phyloP scores from a whole-genome alignment of 106 monocot species.

The Dendrobium catenatum region DNA sequence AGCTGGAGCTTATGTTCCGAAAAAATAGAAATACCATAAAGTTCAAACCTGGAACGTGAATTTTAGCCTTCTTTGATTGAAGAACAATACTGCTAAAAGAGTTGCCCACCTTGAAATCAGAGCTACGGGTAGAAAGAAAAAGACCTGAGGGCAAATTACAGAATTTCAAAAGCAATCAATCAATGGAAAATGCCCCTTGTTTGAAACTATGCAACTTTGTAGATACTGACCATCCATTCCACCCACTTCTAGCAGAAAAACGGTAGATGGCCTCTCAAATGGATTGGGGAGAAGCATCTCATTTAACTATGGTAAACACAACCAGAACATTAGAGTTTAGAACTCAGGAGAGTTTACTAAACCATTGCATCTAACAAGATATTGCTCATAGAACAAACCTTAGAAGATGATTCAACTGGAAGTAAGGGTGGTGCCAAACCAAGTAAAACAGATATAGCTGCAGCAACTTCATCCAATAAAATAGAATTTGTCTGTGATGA shows the following conservation, averaged over 20 bases:
- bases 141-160: conserved; percentile 16
- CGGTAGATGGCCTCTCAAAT: conserved; percentile 69
- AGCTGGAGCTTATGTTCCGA: not conserved
- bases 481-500: conserved; percentile 1
- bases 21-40: not conserved
- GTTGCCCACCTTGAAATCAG: conserved; percentile 12
- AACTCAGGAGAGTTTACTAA: not conserved
- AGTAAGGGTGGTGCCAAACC: conserved; percentile 67
- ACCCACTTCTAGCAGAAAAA: conserved; percentile 55
- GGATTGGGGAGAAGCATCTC: conserved; percentile 64
- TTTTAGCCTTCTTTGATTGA: conserved; percentile 18
- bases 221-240: conserved; percentile 52
- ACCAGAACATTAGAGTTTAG: not conserved
- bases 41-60: conserved; percentile 51
- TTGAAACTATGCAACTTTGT: not conserved
- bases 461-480: conserved; percentile 53
- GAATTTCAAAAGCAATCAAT: not conserved
- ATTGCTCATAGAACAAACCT: conserved; percentile 29
- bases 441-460: conserved; percentile 71
- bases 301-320: conserved; percentile 42
- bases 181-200: not conserved
- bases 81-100: conserved; percentile 22
- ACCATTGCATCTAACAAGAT: not conserved
- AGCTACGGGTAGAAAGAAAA: conserved; percentile 6
- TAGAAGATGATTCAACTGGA: conserved; percentile 48